phyloP scores from a whole-genome alignment of 1,284 basidiomycete species.

The Rhizoctonia solani region DNA sequence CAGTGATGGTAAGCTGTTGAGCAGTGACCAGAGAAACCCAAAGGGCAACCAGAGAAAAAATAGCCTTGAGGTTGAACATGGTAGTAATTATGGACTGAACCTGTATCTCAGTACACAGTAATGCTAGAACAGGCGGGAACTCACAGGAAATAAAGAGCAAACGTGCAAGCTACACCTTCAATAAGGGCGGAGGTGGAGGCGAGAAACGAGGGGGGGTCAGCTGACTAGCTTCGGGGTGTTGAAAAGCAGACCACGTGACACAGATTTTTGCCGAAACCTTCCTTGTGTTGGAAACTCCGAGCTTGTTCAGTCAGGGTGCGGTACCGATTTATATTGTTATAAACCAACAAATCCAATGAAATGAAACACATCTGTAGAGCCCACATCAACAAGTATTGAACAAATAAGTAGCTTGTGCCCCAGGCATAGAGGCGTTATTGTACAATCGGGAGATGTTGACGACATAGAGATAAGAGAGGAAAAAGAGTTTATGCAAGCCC shows the following conservation, averaged over 20 bases:
- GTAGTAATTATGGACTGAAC: neutral
- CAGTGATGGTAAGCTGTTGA: conserved; percentile 21
- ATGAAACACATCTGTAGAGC: neutral
- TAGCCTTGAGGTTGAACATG: conserved; percentile 12
- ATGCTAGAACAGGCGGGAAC: neutral
- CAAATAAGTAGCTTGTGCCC: conserved; percentile 29
- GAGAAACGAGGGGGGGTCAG: neutral
- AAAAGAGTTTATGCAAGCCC: conserved; percentile 24
- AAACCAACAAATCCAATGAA: neutral
- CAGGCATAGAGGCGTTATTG: conserved; percentile 34
- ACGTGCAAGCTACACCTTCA: neutral
- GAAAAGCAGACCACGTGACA: neutral
- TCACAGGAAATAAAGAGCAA: neutral
- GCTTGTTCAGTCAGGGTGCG: neutral
- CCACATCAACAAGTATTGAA: conserved; percentile 1
- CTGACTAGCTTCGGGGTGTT: neutral
- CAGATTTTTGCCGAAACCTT: neutral
- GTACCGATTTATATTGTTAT: neutral
- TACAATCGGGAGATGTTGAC: conserved; percentile 22
- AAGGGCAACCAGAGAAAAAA: neutral
- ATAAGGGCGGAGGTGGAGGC: neutral
- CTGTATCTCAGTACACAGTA: neutral
- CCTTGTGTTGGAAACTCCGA: neutral
- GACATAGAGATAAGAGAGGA: conserved; percentile 10
- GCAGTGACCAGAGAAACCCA: conserved; percentile 11